Evolutionary conservation across 805 yeast species (phyloP).

Genomic region (Hanseniaspora clermontiae): DNA sequence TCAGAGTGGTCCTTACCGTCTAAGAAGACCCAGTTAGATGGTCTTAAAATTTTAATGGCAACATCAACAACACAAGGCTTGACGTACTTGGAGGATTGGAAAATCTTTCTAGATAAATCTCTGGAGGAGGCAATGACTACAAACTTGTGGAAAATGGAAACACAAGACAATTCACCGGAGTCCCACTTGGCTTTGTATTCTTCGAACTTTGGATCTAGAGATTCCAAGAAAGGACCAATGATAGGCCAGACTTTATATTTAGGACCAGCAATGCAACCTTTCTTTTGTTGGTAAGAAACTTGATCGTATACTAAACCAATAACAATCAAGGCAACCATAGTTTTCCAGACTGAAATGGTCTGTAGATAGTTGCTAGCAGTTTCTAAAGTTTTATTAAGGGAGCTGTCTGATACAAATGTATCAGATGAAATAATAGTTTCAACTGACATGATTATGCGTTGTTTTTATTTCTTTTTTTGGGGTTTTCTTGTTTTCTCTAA

Average conservation of each 20-base stretch:
- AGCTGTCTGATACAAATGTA: not conserved
- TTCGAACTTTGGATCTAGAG: conserved; percentile 88
- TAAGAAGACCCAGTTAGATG: conserved; percentile 92
- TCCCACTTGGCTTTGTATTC: conserved; percentile 89
- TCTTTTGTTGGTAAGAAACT: conserved; percentile 60
- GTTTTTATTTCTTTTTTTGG: not conserved
- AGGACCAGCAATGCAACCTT: conserved; percentile 89
- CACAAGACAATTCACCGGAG: conserved; percentile 89
- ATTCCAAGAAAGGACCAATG: conserved; percentile 91
- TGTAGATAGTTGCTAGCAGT: conserved; percentile 17
- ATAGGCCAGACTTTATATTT: conserved; percentile 79
- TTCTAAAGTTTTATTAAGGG: not conserved
- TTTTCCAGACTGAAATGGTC: conserved; percentile 42
- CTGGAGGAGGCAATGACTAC: conserved; percentile 86
- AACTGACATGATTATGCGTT: not conserved
- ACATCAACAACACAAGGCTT: conserved; percentile 98
- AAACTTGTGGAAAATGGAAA: conserved; percentile 93
- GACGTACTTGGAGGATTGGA: conserved; percentile 74
- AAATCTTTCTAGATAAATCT: conserved; percentile 76
- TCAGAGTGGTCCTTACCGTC: conserved; percentile 94
- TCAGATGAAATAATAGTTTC: conserved; percentile 11
- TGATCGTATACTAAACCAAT: conserved; percentile 54
- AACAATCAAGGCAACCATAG: conserved; percentile 36
- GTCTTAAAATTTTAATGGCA: conserved; percentile 84
- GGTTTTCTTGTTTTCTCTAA: not conserved